Evolutionary conservation across 1,139 yeast genomes (phyloP), one percentile per base, ranked within the genome.

Genomic region (Kodamaea arcana): DNA sequence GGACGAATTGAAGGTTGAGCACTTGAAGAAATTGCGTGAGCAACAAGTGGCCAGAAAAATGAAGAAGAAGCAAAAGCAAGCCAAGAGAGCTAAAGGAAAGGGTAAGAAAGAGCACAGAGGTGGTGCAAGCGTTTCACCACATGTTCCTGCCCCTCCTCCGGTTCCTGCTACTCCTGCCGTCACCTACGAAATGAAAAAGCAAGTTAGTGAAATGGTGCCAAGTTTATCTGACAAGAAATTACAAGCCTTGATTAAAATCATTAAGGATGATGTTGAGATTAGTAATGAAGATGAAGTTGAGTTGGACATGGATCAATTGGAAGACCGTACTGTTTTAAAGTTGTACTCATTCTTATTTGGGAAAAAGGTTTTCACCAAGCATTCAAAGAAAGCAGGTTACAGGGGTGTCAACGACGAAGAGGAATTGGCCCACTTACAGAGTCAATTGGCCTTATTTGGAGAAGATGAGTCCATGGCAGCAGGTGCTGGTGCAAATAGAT

Each of bases 171-270:
- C 40, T 31, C 67, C 69, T 4, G 79, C 77, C 33, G 83, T 83
- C 32, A 86, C 97, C 0, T 92, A 86, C 56, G 97, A 90, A 54
- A 92, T 92, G 97, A 92, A 94, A 73, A 86, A 87, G 56, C 95
- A 87, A 57, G 82, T 92, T 37, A 80, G 92, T 37, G 97, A 88
- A 53, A 79, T 81, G 51, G 92, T 92, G 54, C 81, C 83, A 34
- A 80, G 79, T 41, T 68, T 82, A 47, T 76, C 88, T 23, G 95
- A 87, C 45, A 80, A 83, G 60, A 86, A 85, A 63, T 66, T 92
- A 51, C 86, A 83, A 49, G 83, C 84, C 39, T 94, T 88, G 26
- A 75, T 92, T 45, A 79, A 83, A 37, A 87, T 92, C 44, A 87
- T 92, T 48, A 84, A 84, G 53, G 94, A 85, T 56, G 83, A 86